Evolutionary conservation across 202 grass and related monocot genomes (phyloP), one percentile per base, ranked within the genome.

Genomic region (Hordeum pubiflorum): DNA sequence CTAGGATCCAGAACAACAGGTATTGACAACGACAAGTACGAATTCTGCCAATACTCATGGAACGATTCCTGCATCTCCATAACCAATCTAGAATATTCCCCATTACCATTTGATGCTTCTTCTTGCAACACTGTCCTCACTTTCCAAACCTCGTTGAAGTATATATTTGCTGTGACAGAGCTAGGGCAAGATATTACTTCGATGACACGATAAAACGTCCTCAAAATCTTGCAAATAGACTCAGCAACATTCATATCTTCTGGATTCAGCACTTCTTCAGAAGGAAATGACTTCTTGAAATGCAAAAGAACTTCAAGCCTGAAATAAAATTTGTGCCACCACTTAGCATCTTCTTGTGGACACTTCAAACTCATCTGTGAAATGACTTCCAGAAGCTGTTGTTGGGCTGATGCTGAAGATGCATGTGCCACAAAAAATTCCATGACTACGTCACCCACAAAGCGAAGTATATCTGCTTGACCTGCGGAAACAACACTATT

Each of bases 131-230:
- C 68, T 56, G 88, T 86, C 63, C 79, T 75, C 54, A 86, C 68
- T 86, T 89, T 89, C 88, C 88, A 89, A 29, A 86, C 77, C 79
- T 89, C 88, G 38, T 89, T 89, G 31, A 89, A 89, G 60, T 86
- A 79, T 20, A 79, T 58, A 79, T 86, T 86, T 86, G 88, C 74
- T 75, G 83, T 89, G 6, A 18, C 54, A 63, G 60, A 46, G 81
- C 63, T 76, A 60, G 83, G 69, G 23, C 75, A 48, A 26, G 88
- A 86, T 70, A 89, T 68, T 10, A 79, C 41, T 69, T 86, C 88
- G 79, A 89, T 83, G 58, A 15, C 79, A 75, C 41, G 88, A 79
- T 89, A 89, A 76, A 89, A 86, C 1, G 69, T 70, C 75, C 88
- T 83, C 69, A 89, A 79, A 74, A 89, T 79, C 75, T 86, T 89